Evolutionary conservation across 192 early-diverging fungal species (phyloP).

Genomic region (Coemansia sp.): DNA sequence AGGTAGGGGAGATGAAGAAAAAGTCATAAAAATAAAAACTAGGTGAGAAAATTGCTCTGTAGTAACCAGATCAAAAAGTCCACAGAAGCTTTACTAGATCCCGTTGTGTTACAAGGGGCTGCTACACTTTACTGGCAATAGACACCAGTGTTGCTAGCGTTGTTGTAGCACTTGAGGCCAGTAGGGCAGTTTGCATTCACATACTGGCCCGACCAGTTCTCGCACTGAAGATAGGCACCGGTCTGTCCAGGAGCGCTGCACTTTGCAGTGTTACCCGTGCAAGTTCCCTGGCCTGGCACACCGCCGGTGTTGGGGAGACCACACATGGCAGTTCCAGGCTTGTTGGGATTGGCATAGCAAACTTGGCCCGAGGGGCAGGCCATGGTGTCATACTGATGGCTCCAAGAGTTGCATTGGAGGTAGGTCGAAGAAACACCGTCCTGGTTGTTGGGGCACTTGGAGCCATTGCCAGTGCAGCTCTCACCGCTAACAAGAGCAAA

Average conservation of each 20-base stretch:
- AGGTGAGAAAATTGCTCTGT: no score
- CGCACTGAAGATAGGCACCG: conserved; percentile 33
- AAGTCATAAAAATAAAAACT: no score
- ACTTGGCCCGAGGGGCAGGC: conserved; percentile 34
- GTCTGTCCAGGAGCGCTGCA: conserved; percentile 27
- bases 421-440: conserved; percentile 39
- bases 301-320: conserved; percentile 39
- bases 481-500: conserved; percentile 5
- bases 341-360: conserved; percentile 43
- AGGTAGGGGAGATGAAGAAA: no score
- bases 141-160: conserved; percentile 18
- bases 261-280: conserved; percentile 46
- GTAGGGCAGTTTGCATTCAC: conserved; percentile 26
- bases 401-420: conserved; percentile 41
- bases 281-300: conserved; percentile 24
- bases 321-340: conserved; percentile 31
- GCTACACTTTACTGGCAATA: conserved; percentile 35
- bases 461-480: conserved; percentile 33
- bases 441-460: conserved; percentile 34
- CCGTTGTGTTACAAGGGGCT: no score
- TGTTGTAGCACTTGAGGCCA: conserved; percentile 48
- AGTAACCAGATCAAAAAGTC: no score
- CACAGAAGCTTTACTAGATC: background rate
- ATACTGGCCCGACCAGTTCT: conserved; percentile 46
- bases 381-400: conserved; percentile 23